phyloP scores from a whole-genome alignment of 805 yeast genomes.

The Millerago galiae region DNA sequence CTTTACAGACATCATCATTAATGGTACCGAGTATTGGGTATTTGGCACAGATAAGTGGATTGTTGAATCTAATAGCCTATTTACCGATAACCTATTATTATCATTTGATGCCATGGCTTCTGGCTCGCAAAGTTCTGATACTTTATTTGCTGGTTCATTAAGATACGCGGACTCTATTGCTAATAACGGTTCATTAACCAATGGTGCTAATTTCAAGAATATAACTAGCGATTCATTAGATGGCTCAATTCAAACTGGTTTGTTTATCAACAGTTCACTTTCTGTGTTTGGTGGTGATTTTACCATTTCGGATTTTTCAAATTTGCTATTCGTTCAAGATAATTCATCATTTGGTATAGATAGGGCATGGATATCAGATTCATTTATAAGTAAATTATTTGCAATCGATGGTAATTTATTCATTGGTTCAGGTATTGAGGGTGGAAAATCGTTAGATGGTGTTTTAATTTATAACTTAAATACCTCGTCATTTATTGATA shows the following conservation, averaged over 20 bases:
- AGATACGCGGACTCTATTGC: slow-evolving; percentile 14
- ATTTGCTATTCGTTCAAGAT: slow-evolving; percentile 21
- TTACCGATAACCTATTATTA: slow-evolving; percentile 21
- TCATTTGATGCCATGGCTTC: slow-evolving; percentile 27
- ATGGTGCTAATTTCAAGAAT: slow-evolving; percentile 13
- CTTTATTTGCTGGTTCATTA: slow-evolving; percentile 23
- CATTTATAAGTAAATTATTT: slow-evolving; percentile 17
- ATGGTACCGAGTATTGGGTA: slow-evolving; percentile 35
- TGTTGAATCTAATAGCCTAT: slow-evolving; percentile 31
- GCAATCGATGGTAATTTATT: slow-evolving; percentile 26
- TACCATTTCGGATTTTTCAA: slow-evolving; percentile 19
- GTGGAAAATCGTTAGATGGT: slow-evolving; percentile 13
- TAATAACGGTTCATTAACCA: slow-evolving; percentile 15
- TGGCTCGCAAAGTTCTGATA: slow-evolving; percentile 10
- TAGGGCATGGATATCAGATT: slow-evolving; percentile 20
- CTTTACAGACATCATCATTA: slow-evolving; percentile 25
- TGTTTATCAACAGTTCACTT: slow-evolving; percentile 39
- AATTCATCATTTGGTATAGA: slow-evolving; percentile 24
- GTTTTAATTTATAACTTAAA: slow-evolving; percentile 47
- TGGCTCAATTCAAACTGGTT: slow-evolving; percentile 28
- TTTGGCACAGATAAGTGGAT: slow-evolving; percentile 39
- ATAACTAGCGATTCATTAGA: slow-evolving; percentile 12
- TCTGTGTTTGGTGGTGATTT: slow-evolving; percentile 60
- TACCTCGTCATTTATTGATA: slow-evolving; percentile 18
- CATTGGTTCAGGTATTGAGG: slow-evolving; percentile 40